Base-by-base conservation (phyloP, 228 moss, liverwort and hornwort species). In the Sphagnum fallax region DNA sequence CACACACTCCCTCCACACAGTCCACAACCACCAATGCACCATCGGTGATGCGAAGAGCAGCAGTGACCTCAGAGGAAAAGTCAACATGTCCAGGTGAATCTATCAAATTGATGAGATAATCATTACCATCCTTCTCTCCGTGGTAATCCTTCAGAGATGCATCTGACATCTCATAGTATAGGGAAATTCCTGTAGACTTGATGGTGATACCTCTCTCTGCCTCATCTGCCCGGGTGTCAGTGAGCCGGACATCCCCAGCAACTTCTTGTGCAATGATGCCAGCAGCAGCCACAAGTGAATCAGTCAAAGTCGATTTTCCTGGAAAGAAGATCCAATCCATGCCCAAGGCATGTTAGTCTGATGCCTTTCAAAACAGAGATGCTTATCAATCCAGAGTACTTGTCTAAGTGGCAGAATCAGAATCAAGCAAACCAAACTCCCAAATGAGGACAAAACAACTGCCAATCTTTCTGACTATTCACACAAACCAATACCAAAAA, bases 11-110 rank as follows among this genome's bases (percentile, higher is more conserved):
- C 83, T 85, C 88, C 13, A 88, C 82, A 48, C 85, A 85, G 48
- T 88, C 88, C 71, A 88, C 88, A 68, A 84, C 85, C 79, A 88
- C 88, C 77, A 88, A 47, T 10, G 88, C 82, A 14, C 88, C 88
- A n/a, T 88, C 88, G 10, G 88, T 88, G 50, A 88, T 88, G 4
- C 85, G 79, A 0, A 88, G 78, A n/a, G 88, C 85, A 0, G 85
- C 85, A 6, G 88, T 88, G 69, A 88, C 88, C 75, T 88, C 85
- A 0, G 85, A 85, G 0, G 85, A 88, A 52, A 88, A 88, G 65
- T 88, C 88, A 0, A 88, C 85, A 75, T 88, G 88, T 65, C 85
- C 85, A 52, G 88, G 88, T 11, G 88, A 88, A 15, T 88, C 87
- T 66, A 85, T 82, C 82, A 88, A 65, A 14, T 88, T 88, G 80